Base-by-base conservation (phyloP, 495 filamentous ascomycete species). In the Tuber brumale region DNA sequence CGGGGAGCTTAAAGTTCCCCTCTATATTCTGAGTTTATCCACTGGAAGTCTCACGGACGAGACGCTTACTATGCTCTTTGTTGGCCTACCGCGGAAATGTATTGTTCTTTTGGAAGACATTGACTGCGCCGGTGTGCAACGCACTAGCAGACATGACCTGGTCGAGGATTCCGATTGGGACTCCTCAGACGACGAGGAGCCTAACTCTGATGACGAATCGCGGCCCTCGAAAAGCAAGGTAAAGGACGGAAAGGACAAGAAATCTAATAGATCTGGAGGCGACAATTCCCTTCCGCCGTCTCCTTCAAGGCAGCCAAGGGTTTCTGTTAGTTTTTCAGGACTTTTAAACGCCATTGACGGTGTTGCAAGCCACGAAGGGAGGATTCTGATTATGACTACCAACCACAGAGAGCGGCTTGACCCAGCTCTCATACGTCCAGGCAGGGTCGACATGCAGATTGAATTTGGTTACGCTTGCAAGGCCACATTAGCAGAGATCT, bases 331-430 rank as follows among this genome's bases (percentile, higher is more conserved):
- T 0, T 88, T 95, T 19, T 94, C 92, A 3, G 92, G 89, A 0
- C 85, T 95, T 18, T 85, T 95, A 57, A 95, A 94, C 78, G 92
- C 92, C 45, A 88, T 95, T 44, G 93, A 94, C 78, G 92, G 93
- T 23, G 91, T 94, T n/a, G 90, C 91, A 12, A 89, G 89, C 1
- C 89, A 89, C 72, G 92, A 94, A 82, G 93, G 92, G 19, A 88
- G 92, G 8, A 89, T 94, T 27, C 87, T 94, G 14, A 91, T 95
- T 77, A 94, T 95, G 92, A 94, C 92, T 3, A 94, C 93, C 70
- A 95, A 95, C 80, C 91, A 93, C 80, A 80, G 89, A 0, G 91
- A 94, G 46, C 91, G 91, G 76, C 86, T 95, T 0, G 93, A 95
- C 79, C 86, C 89, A 51, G 92, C 93, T 0, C 86, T 95, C 4